These are phyloP conservation scores for Elsinoe necatrix DNA, from an alignment of 2,329 filamentous ascomycete genomes.

Conservation along the genomic window DNA sequence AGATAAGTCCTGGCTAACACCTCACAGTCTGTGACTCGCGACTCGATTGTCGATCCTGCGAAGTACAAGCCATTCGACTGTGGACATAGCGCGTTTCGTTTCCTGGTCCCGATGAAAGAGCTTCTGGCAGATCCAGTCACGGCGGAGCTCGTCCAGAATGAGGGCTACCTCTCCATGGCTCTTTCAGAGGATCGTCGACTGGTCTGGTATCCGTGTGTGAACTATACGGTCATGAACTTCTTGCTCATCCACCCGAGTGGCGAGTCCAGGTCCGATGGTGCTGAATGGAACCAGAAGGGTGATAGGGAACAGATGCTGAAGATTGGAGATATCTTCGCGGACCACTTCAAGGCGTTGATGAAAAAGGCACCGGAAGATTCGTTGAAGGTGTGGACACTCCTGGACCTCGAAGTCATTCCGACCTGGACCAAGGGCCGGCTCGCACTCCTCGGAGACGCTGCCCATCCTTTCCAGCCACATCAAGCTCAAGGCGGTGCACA, in stretches of 20 bases:
- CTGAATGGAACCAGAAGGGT: constrained; percentile 31
- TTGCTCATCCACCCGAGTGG: constrained; percentile 35
- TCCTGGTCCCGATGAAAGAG: constrained; percentile 42
- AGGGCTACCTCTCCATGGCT: constrained; percentile 38
- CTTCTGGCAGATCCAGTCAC: constrained; percentile 22
- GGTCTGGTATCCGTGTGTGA: constrained; percentile 41
- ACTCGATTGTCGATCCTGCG: constrained; percentile 21
- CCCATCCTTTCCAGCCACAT: constrained; percentile 59
- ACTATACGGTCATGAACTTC: constrained; percentile 42
- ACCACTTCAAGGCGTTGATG: constrained; percentile 30
- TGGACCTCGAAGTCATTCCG: constrained; percentile 54
- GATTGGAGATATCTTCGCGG: constrained; percentile 33
- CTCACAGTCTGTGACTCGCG: constrained; percentile 20
- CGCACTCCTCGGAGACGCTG: constrained; percentile 57
- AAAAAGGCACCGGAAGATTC: constrained; percentile 29
- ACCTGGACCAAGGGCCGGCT: constrained; percentile 48
- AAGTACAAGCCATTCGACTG: constrained; percentile 25
- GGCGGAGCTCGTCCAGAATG: constrained; percentile 29
- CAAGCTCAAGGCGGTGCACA: constrained; percentile 55
- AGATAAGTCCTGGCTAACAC: neutral
- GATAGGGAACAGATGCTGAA: constrained; percentile 33
- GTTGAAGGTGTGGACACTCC: constrained; percentile 50
- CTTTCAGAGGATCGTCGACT: constrained; percentile 37
- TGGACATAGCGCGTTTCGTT: constrained; percentile 52
- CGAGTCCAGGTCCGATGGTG: constrained; percentile 21